phyloP scores from a whole-genome alignment of 2,329 filamentous ascomycete genomes.

The Ascochyta fabae region DNA sequence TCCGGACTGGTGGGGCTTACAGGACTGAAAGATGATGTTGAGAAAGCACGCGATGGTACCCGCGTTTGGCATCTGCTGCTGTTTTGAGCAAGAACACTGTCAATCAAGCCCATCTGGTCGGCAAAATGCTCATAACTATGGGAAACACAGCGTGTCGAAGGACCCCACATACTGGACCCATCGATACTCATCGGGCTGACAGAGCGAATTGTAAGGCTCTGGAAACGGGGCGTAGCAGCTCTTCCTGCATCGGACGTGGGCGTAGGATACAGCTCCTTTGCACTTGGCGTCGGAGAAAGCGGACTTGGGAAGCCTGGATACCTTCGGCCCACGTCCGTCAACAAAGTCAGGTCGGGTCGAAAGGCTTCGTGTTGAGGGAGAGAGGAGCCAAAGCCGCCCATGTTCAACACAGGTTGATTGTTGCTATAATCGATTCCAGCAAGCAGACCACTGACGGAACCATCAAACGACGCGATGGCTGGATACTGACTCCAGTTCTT shows the following conservation, averaged over 20 bases:
- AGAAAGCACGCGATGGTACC: background rate
- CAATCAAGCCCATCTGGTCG: slow-evolving; percentile 22
- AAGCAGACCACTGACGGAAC: background rate
- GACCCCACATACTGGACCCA: slow-evolving; percentile 31
- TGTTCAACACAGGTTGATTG: slow-evolving; percentile 24
- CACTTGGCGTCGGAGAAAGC: slow-evolving; percentile 37
- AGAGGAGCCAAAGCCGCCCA: slow-evolving; percentile 21
- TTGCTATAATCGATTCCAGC: background rate
- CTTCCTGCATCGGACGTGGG: slow-evolving; percentile 30
- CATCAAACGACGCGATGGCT: background rate
- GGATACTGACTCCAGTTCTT: background rate
- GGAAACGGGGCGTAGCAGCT: slow-evolving; percentile 14
- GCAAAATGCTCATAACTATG: slow-evolving; percentile 23
- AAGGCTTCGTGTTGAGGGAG: slow-evolving; percentile 3
- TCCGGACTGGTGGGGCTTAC: slow-evolving; percentile 28
- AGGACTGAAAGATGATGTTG: slow-evolving; percentile 12
- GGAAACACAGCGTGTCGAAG: slow-evolving; percentile 21
- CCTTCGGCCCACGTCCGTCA: slow-evolving; percentile 38
- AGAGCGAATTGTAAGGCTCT: slow-evolving; percentile 19
- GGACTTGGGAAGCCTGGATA: slow-evolving; percentile 44
- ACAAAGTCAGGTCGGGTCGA: slow-evolving; percentile 27
- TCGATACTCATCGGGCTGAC: slow-evolving; percentile 38
- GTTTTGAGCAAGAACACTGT: slow-evolving; percentile 17
- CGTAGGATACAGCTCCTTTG: slow-evolving; percentile 38
- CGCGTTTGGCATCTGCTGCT: background rate